These are phyloP conservation scores for Lentinus brumalis DNA, from an alignment of 768 basidiomycete species.

Conservation along the genomic window DNA sequence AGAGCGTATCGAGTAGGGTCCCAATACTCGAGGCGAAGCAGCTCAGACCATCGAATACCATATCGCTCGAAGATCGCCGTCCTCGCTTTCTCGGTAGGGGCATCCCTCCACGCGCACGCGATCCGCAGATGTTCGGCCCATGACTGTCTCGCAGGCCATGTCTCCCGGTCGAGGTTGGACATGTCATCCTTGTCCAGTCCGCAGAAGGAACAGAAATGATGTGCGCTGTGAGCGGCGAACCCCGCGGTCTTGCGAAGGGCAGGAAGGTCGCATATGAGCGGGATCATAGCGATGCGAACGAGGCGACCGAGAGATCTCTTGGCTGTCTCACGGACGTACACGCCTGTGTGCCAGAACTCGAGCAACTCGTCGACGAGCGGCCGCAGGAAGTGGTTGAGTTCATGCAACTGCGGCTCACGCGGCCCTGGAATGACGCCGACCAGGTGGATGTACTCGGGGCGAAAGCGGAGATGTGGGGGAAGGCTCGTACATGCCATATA, in stretches of 20 bases:
- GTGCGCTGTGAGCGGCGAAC: constrained; percentile 20
- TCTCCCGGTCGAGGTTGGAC: neutral
- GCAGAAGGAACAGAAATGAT: constrained; percentile 37
- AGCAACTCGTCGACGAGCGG: constrained; percentile 28
- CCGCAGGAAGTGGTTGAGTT: constrained; percentile 26
- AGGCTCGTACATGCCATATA: constrained; percentile 32
- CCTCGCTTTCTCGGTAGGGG: neutral
- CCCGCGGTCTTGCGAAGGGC: constrained; percentile 32
- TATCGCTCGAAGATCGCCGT: constrained; percentile 10
- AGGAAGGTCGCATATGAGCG: constrained; percentile 35
- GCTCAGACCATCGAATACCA: constrained; percentile 26
- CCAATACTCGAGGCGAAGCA: constrained; percentile 32
- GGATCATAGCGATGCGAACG: constrained; percentile 9
- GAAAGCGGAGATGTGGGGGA: constrained; percentile 32
- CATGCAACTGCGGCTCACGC: constrained; percentile 19
- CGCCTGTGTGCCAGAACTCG: constrained; percentile 18
- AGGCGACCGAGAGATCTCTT: constrained; percentile 13
- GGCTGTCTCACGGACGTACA: constrained; percentile 26
- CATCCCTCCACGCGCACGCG: constrained; percentile 17
- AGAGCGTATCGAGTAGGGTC: constrained; percentile 18
- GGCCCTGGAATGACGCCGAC: constrained; percentile 28
- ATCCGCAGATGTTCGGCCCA: neutral
- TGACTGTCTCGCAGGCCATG: neutral
- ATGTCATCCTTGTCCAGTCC: neutral
- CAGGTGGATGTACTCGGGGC: constrained; percentile 36